Evolutionary conservation across 257 asterid species (phyloP).

Genomic region (Solanum sparsipilum): DNA sequence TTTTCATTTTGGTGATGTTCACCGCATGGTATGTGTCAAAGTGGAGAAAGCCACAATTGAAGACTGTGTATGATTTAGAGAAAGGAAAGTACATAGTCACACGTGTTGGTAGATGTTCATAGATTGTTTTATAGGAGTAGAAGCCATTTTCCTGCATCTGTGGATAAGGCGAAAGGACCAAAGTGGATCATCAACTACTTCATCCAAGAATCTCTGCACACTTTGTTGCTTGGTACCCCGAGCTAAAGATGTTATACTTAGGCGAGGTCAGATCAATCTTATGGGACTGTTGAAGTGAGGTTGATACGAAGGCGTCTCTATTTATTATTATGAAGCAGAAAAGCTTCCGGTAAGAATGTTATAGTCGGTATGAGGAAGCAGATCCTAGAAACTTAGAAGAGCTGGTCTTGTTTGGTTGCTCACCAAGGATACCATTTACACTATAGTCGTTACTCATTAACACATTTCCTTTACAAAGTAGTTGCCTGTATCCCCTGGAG

Average conservation of each 20-base stretch:
- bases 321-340: background rate
- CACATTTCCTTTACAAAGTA: background rate
- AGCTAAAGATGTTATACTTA: background rate
- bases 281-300: background rate
- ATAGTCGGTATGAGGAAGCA: background rate
- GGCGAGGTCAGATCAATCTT: background rate
- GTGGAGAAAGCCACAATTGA: conserved; percentile 71
- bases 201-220: background rate
- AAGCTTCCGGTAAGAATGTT: background rate
- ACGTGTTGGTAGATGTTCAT: conserved; percentile 60
- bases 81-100: conserved; percentile 89
- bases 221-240: background rate
- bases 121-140: conserved; percentile 7
- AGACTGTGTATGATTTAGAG: conserved; percentile 91
- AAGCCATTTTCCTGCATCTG: conserved; percentile 3
- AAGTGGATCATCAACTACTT: background rate
- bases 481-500: background rate
- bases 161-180: background rate
- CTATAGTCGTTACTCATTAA: background rate
- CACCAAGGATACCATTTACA: background rate
- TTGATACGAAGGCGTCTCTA: background rate
- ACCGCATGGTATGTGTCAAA: conserved; percentile 35
- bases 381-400: background rate
- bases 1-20: conserved; percentile 29
- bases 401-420: background rate